phyloP scores from a whole-genome alignment of 805 yeast species.

The Allodekkera sacchari region DNA sequence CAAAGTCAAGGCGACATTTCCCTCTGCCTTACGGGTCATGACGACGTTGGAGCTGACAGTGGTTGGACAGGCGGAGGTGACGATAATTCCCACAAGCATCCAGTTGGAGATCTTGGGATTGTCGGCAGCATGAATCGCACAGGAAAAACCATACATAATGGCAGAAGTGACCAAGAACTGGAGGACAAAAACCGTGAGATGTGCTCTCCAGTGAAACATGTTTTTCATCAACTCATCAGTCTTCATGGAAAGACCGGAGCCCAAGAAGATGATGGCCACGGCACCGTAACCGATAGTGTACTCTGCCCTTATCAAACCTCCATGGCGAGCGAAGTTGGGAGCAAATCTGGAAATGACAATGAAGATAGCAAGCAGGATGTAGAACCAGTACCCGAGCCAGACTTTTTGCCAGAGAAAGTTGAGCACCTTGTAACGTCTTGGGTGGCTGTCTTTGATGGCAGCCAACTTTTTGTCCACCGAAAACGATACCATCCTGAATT shows the following conservation, averaged over 20 bases:
- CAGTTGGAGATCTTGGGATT: conserved; percentile 59
- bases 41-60: conserved; percentile 89
- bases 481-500: no score
- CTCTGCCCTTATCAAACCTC: conserved; percentile 67
- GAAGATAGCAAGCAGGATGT: conserved; percentile 59
- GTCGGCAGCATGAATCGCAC: conserved; percentile 53
- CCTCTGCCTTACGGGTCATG: conserved; percentile 82
- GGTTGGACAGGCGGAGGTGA: conserved; percentile 84
- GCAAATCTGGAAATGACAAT: conserved; percentile 69
- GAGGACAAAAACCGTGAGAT: conserved; percentile 54
- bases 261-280: conserved; percentile 75
- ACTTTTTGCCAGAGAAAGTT: conserved; percentile 8
- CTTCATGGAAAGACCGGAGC: conserved; percentile 73
- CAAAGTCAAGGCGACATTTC: conserved; percentile 64
- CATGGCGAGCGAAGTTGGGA: conserved; percentile 78
- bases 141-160: conserved; percentile 59
- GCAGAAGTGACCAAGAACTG: conserved; percentile 52
- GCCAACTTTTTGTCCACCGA: conserved; percentile 5
- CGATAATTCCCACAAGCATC: conserved; percentile 73
- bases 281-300: conserved; percentile 80
- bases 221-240: conserved; percentile 54
- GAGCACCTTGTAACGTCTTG: conserved; percentile 3
- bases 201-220: conserved; percentile 75
- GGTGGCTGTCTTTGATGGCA: conserved; percentile 6
- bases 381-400: conserved; percentile 63